A percentile compares a stretch with the other conserved stretches of the same genome.
Conservation (phyloP, 176 grass and related monocot genomes). For the Rhipidocladum racemiflorum region DNA sequence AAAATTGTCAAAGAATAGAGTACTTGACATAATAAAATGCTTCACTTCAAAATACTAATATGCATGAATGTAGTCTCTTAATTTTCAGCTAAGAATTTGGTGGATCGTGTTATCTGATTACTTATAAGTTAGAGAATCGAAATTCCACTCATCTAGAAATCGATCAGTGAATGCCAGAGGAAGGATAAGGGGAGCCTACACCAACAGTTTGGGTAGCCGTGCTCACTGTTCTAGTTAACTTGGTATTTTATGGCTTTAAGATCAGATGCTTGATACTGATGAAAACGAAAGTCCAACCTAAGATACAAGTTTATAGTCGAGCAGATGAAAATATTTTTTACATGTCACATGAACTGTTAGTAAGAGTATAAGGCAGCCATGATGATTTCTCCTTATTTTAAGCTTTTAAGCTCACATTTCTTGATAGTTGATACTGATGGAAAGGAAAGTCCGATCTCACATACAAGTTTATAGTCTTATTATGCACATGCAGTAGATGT, state of each 20-base stretch:
- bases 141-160: too few species aligned
- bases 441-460: neutral
- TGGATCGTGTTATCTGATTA: neutral
- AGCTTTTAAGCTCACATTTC: neutral
- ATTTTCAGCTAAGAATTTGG: conserved; percentile 21
- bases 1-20: too few species aligned
- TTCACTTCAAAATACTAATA: conserved; percentile 4
- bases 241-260: neutral
- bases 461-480: neutral
- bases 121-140: neutral
- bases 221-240: neutral
- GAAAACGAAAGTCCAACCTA: neutral
- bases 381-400: neutral
- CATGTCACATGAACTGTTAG: neutral
- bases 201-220: neutral
- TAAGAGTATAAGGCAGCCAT: neutral
- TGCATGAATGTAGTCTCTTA: neutral
- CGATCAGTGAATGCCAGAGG: too few species aligned
- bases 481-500: neutral
- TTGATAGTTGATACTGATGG: neutral
- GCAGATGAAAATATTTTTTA: neutral
- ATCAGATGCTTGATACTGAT: neutral
- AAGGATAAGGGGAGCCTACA: too few species aligned
- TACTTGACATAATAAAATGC: neutral
- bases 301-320: neutral